Percentiles rank a stretch among this genome's conserved stretches.
These are phyloP conservation scores for Dactylellina cionopaga DNA, from an alignment of 2,329 filamentous ascomycete species.

Conservation along the genomic window DNA sequence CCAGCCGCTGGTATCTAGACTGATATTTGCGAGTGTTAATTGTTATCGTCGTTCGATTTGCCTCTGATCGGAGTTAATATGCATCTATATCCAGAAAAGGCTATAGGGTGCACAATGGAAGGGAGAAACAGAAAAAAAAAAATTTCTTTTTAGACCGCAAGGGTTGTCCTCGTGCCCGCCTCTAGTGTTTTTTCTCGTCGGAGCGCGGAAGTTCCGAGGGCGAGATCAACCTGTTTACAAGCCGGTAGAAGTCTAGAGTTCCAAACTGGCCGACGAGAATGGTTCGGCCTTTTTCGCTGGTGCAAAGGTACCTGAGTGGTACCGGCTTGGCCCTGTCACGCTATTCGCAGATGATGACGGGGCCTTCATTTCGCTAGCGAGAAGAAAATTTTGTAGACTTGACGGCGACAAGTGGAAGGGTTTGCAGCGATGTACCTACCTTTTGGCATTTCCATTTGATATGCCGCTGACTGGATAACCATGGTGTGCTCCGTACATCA, in stretches of 20 bases:
- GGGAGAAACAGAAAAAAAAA: too few species aligned
- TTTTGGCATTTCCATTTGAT: too few species aligned
- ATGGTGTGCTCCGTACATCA: slow-evolving; percentile 29
- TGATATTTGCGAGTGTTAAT: slow-evolving; percentile 13
- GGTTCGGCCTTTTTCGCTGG: too few species aligned
- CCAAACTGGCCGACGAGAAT: neutral
- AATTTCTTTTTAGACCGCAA: slow-evolving; percentile 26
- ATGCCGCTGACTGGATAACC: slow-evolving; percentile 19
- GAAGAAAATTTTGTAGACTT: slow-evolving; percentile 20
- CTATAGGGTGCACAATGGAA: neutral
- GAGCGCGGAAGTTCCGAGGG: slow-evolving; percentile 50
- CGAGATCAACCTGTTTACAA: slow-evolving; percentile 25
- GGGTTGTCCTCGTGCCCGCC: slow-evolving; percentile 51
- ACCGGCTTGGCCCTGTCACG: slow-evolving; percentile 31
- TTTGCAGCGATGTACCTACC: neutral
- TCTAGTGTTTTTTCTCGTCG: slow-evolving; percentile 45
- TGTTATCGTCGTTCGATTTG: slow-evolving; percentile 31
- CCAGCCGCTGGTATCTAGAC: slow-evolving; percentile 21
- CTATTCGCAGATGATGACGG: slow-evolving; percentile 49
- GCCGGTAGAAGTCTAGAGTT: slow-evolving; percentile 8
- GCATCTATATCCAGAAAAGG: slow-evolving; percentile 11
- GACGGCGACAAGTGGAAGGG: slow-evolving; percentile 6
- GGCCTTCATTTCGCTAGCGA: slow-evolving; percentile 13
- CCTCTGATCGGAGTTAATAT: slow-evolving; percentile 31
- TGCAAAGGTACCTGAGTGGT: slow-evolving; percentile 32